A percentile compares a stretch with the other conserved stretches of the same genome.
Conservation (phyloP, 2,329 filamentous ascomycete species). For the Aspergillus tanneri region DNA sequence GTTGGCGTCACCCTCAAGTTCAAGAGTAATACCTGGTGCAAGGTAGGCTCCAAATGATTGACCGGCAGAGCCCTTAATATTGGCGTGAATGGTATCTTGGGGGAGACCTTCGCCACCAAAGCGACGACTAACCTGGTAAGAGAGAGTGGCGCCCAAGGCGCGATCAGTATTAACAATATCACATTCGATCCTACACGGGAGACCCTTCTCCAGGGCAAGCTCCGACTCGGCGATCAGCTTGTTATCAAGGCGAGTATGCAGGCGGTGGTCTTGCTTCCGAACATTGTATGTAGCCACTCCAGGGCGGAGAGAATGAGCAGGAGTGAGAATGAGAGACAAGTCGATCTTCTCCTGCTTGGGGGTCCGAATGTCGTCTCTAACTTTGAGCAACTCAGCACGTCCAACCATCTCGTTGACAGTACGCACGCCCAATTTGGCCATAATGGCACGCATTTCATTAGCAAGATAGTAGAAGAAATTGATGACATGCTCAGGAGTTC, state of each 20-base stretch:
- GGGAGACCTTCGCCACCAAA: constrained; percentile 88
- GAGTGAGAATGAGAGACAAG: constrained; percentile 85
- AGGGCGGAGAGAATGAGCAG: constrained; percentile 91
- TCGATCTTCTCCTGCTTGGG: constrained; percentile 92
- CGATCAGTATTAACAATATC: constrained; percentile 97
- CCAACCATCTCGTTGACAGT: constrained; percentile 98
- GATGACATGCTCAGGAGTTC: constrained; percentile 92
- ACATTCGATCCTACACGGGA: constrained; percentile 90
- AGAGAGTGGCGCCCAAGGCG: constrained; percentile 87
- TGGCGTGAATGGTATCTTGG: constrained; percentile 90
- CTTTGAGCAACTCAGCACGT: constrained; percentile 79
- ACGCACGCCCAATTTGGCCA: constrained; percentile 92
- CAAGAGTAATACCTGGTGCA: constrained; percentile 87
- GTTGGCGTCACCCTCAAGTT: constrained; percentile 93
- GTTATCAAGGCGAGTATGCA: constrained; percentile 91
- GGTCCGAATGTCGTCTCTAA: constrained; percentile 83
- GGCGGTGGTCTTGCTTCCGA: constrained; percentile 92
- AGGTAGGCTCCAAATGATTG: constrained; percentile 96
- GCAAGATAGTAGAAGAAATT: constrained; percentile 99
- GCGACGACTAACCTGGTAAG: constrained; percentile 91
- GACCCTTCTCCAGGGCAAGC: constrained; percentile 87
- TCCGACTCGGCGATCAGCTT: constrained; percentile 96
- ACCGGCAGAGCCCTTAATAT: constrained; percentile 93
- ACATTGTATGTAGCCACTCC: constrained; percentile 97
- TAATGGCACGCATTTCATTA: constrained; percentile 93